These are phyloP conservation scores for Rubia tinctorum DNA, from an alignment of 305 asterid genomes.

Conservation along the genomic window DNA sequence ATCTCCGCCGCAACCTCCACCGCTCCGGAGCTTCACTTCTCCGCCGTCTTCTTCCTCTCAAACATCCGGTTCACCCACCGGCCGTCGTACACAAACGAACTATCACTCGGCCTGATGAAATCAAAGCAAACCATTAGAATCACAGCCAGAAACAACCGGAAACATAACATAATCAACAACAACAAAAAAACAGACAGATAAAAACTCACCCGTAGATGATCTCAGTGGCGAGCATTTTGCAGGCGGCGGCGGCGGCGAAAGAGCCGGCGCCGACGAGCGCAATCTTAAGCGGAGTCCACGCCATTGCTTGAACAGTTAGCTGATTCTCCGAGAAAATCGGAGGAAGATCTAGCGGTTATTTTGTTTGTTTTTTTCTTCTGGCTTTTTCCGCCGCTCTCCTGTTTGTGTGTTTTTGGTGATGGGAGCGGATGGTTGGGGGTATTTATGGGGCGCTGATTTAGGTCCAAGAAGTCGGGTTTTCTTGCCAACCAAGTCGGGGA, in stretches of 20 bases:
- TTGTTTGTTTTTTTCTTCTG: not conserved
- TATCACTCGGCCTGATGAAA: not conserved
- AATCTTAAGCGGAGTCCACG: not conserved
- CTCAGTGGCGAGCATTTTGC: not conserved
- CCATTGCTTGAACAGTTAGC: too few relatives aligned
- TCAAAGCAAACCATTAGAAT: not conserved
- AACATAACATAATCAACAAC: not conserved
- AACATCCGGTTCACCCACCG: not conserved
- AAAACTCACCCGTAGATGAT: conserved; percentile 5
- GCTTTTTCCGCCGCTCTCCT: not conserved
- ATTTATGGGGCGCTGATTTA: not conserved
- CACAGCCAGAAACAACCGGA: not conserved
- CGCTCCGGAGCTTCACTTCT: not conserved
- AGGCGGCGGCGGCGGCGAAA: not conserved
- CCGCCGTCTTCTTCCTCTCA: not conserved
- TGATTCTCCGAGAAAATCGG: not conserved
- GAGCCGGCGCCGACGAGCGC: not conserved
- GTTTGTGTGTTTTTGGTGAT: not conserved
- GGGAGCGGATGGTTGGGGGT: not conserved
- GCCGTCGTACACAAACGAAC: not conserved
- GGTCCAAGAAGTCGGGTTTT: not conserved
- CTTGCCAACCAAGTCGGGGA: not conserved
- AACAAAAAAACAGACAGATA: not conserved
- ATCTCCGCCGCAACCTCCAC: not conserved
- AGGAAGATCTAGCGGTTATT: not conserved